Evolutionary conservation across 257 asterid genomes (phyloP).

Genomic region (Capsicum rhomboideum): DNA sequence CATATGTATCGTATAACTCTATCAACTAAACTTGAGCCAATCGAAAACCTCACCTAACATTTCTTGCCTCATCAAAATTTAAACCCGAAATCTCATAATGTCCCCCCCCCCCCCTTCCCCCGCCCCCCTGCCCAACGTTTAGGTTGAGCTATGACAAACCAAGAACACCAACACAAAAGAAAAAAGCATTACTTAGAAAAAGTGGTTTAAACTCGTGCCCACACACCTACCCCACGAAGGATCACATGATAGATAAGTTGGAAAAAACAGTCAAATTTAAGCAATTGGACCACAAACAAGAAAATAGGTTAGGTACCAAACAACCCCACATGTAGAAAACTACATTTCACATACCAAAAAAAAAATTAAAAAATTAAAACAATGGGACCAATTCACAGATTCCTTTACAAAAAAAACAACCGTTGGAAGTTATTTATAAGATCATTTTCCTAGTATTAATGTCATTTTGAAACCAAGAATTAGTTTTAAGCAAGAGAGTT

Average conservation of each 20-base stretch:
- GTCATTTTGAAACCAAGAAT: background rate
- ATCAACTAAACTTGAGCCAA: too few species aligned
- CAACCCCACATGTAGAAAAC: background rate
- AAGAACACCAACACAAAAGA: background rate
- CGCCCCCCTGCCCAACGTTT: too few species aligned
- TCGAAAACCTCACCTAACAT: too few species aligned
- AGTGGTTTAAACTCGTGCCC: too few species aligned
- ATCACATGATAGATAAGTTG: background rate
- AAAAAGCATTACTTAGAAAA: background rate
- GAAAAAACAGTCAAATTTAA: background rate
- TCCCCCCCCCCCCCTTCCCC: too few species aligned
- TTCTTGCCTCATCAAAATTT: too few species aligned
- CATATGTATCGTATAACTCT: too few species aligned
- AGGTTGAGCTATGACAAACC: background rate
- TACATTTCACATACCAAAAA: background rate
- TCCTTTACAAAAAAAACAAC: background rate
- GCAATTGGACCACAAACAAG: background rate
- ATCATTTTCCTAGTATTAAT: background rate
- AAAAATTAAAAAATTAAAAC: background rate
- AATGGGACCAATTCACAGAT: background rate
- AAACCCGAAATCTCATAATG: too few species aligned
- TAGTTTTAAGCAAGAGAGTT: background rate
- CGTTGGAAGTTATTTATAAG: background rate
- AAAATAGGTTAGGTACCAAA: background rate
- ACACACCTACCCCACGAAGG: background rate